These are phyloP conservation scores for Leucocoprinus leucothites DNA, from an alignment of 768 basidiomycete genomes.

Conservation along the genomic window DNA sequence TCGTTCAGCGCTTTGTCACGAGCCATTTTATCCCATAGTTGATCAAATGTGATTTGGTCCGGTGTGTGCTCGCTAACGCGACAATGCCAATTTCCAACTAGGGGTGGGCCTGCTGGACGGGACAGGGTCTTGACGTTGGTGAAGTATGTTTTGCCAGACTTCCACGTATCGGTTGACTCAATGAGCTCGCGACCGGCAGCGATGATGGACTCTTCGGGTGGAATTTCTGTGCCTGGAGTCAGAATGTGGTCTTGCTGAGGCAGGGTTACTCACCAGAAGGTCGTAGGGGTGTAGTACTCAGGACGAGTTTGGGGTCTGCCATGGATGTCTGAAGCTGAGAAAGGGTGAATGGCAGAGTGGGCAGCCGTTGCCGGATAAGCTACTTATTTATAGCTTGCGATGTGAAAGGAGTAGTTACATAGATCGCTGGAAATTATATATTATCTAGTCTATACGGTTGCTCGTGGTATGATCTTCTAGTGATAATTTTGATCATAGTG, in stretches of 20 bases:
- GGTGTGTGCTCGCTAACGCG: constrained; percentile 62
- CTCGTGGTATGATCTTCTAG: too few relatives aligned
- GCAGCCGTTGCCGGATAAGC: neutral
- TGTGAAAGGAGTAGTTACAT: constrained; percentile 5
- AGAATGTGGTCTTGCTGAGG: neutral
- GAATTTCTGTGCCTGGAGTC: constrained; percentile 45
- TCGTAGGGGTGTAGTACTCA: constrained; percentile 26
- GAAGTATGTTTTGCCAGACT: constrained; percentile 60
- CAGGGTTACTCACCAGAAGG: constrained; percentile 21
- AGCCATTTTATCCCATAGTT: constrained; percentile 68
- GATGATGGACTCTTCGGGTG: constrained; percentile 56
- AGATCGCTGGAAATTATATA: too few relatives aligned
- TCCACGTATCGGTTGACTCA: constrained; percentile 58
- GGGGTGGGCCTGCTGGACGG: constrained; percentile 48
- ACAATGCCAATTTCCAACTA: constrained; percentile 66
- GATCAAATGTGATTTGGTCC: constrained; percentile 70
- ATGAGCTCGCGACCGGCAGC: constrained; percentile 52
- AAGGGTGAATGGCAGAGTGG: neutral
- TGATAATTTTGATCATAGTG: too few relatives aligned
- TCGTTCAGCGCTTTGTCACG: constrained; percentile 67
- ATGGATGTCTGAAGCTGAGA: constrained; percentile 6
- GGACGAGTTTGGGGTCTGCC: constrained; percentile 18
- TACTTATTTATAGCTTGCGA: constrained; percentile 5
- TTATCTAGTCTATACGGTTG: constrained; percentile 11
- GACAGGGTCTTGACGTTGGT: constrained; percentile 55